Conservation (phyloP, 1,139 yeast genomes). For the Sugiyamaella pinicola region DNA sequence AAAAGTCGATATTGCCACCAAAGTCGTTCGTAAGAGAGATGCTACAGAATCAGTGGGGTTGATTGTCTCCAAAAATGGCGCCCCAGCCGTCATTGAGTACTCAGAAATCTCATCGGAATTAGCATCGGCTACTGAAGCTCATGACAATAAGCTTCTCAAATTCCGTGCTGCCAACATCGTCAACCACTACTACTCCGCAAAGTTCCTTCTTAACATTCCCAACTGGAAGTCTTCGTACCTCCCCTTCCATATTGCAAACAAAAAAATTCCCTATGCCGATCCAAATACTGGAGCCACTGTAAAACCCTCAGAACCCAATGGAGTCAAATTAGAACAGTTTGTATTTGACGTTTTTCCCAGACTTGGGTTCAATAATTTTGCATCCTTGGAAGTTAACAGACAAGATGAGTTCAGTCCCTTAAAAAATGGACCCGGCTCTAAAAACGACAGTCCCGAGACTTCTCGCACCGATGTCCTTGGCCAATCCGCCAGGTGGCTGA, state of each 20-base stretch:
- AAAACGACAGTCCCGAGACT: slow-evolving; percentile 82
- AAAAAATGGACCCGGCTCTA: slow-evolving; percentile 84
- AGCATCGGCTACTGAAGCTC: slow-evolving; percentile 61
- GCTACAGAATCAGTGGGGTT: slow-evolving; percentile 90
- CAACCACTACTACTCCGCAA: slow-evolving; percentile 90
- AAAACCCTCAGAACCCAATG: slow-evolving; percentile 77
- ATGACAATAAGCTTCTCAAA: slow-evolving; percentile 55
- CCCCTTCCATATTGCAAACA: slow-evolving; percentile 92
- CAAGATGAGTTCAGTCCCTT: slow-evolving; percentile 87
- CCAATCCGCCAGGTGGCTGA: slow-evolving; percentile 78
- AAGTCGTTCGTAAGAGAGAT: slow-evolving; percentile 90
- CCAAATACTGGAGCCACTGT: slow-evolving; percentile 49
- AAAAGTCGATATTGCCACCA: slow-evolving; percentile 78
- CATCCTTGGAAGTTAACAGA: slow-evolving; percentile 90
- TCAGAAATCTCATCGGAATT: slow-evolving; percentile 81
- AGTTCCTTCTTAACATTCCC: slow-evolving; percentile 62
- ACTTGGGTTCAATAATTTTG: slow-evolving; percentile 72
- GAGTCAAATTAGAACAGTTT: slow-evolving; percentile 93
- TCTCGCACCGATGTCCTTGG: slow-evolving; percentile 67
- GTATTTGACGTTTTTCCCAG: slow-evolving; percentile 94
- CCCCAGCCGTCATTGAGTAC: slow-evolving; percentile 93
- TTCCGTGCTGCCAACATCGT: slow-evolving; percentile 96
- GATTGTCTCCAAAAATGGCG: slow-evolving; percentile 64
- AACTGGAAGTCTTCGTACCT: slow-evolving; percentile 69
- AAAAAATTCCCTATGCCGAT: slow-evolving; percentile 74